Percentiles rank a stretch among this genome's conserved stretches.
Evolutionary conservation across 805 yeast species (phyloP).

Genomic region (Lachancea mirantina): DNA sequence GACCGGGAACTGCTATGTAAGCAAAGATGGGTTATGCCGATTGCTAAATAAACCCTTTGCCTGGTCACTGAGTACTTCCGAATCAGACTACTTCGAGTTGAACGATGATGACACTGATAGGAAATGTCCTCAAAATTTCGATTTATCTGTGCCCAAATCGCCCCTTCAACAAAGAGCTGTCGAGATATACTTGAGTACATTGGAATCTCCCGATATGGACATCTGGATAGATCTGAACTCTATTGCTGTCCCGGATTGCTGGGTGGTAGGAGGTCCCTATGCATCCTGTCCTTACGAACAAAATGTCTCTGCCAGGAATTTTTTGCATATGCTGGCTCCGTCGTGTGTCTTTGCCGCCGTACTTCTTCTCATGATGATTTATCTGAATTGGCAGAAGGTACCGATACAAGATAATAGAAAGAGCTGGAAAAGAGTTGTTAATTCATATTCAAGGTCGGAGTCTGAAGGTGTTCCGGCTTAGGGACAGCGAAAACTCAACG

Average conservation of each 20-base stretch:
- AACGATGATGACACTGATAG: constrained; percentile 15
- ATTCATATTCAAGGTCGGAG: constrained; percentile 52
- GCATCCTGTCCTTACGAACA: constrained; percentile 72
- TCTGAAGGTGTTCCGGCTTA: constrained; percentile 85
- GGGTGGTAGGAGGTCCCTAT: constrained; percentile 77
- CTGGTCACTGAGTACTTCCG: constrained; percentile 38
- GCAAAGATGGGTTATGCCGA: constrained; percentile 51
- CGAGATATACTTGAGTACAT: constrained; percentile 11
- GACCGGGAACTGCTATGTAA: constrained; percentile 58
- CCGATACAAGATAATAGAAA: constrained; percentile 69
- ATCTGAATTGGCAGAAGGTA: constrained; percentile 49
- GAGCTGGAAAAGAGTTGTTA: constrained; percentile 52
- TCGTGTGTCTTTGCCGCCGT: constrained; percentile 52
- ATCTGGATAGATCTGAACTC: constrained; percentile 81
- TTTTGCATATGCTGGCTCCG: constrained; percentile 60
- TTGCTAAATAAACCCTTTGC: constrained; percentile 32
- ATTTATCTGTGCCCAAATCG: constrained; percentile 43
- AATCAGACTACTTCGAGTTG: constrained; percentile 38
- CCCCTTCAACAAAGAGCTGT: constrained; percentile 39
- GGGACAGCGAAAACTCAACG: no score
- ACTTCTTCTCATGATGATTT: constrained; percentile 43
- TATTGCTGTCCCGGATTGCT: constrained; percentile 63
- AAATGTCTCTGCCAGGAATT: constrained; percentile 46
- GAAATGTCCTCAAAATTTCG: constrained; percentile 33
- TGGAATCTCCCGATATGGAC: constrained; percentile 7